These are phyloP conservation scores for Aspergillus haitiensis DNA, from an alignment of 495 filamentous ascomycete genomes.

Conservation along the genomic window DNA sequence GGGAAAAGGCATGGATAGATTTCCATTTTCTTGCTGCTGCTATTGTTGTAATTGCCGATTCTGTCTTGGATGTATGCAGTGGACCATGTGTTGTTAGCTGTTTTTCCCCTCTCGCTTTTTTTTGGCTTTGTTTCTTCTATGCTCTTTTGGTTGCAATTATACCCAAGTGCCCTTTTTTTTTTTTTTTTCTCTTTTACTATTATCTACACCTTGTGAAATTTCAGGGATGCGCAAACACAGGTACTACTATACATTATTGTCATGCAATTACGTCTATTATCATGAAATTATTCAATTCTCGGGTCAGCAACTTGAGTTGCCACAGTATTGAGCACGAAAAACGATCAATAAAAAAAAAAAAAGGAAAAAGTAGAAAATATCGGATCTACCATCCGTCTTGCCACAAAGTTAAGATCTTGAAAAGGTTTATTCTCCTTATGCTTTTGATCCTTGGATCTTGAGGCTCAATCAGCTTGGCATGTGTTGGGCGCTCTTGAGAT, in stretches of 20 bases:
- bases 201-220: not conserved
- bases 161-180: constrained; percentile 3
- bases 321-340: not conserved
- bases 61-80: constrained; percentile 2
- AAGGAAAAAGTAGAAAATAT: no score
- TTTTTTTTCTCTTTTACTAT: constrained; percentile 2
- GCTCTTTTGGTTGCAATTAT: constrained; percentile 15
- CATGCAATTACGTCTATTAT: constrained; percentile 4
- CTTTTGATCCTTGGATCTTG: not conserved
- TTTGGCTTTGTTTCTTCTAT: not conserved
- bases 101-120: not conserved
- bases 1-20: constrained; percentile 33
- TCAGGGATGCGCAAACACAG: constrained; percentile 5
- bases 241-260: constrained; percentile 2
- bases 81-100: not conserved
- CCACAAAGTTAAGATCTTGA: not conserved
- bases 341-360: not conserved
- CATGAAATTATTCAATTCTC: not conserved
- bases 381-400: not conserved
- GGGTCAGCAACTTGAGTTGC: not conserved
- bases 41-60: constrained; percentile 5
- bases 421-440: not conserved
- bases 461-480: not conserved
- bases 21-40: constrained; percentile 9
- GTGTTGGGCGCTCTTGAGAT: not conserved